Conservation (phyloP, 495 filamentous ascomycete genomes). For the Thermochaetoides thermophila region DNA sequence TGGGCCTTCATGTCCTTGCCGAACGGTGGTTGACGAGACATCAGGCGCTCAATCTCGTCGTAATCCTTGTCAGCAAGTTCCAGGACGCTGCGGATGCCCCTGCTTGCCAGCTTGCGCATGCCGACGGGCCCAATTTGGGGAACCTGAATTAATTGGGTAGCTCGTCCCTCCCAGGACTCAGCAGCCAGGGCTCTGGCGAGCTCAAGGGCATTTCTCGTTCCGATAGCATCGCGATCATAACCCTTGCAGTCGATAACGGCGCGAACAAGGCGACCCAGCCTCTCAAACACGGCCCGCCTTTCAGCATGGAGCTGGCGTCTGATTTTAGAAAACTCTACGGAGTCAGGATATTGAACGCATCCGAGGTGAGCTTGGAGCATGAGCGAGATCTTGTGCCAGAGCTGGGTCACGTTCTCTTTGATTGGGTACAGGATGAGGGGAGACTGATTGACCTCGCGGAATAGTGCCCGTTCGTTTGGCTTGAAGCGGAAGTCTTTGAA, state of each 20-base stretch:
- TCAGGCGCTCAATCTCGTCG: slow-evolving; percentile 56
- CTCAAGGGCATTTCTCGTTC: slow-evolving; percentile 58
- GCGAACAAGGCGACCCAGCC: slow-evolving; percentile 58
- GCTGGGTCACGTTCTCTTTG: slow-evolving; percentile 55
- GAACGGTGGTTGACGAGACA: slow-evolving; percentile 73
- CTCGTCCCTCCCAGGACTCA: slow-evolving; percentile 73
- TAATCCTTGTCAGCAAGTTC: slow-evolving; percentile 52
- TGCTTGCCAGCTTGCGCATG: slow-evolving; percentile 60
- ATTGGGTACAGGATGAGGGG: slow-evolving; percentile 61
- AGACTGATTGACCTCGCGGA: slow-evolving; percentile 70
- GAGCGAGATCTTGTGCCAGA: slow-evolving; percentile 75
- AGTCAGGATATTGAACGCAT: slow-evolving; percentile 51
- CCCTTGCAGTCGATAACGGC: slow-evolving; percentile 80
- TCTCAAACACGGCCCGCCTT: slow-evolving; percentile 55
- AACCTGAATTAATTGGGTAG: slow-evolving; percentile 76
- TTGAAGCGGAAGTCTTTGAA: slow-evolving; percentile 60
- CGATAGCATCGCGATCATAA: slow-evolving; percentile 47
- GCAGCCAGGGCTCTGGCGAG: slow-evolving; percentile 65
- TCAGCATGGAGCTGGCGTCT: slow-evolving; percentile 52
- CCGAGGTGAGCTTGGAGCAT: slow-evolving; percentile 74
- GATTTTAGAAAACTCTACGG: slow-evolving; percentile 45
- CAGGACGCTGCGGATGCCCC: slow-evolving; percentile 56
- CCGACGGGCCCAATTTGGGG: slow-evolving; percentile 65
- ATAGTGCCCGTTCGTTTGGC: slow-evolving; percentile 55
- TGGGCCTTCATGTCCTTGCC: slow-evolving; percentile 52